Percentiles rank a stretch among this genome's conserved stretches.
Conservation (phyloP, 1,284 basidiomycete genomes). For the Mycena citricolor region DNA sequence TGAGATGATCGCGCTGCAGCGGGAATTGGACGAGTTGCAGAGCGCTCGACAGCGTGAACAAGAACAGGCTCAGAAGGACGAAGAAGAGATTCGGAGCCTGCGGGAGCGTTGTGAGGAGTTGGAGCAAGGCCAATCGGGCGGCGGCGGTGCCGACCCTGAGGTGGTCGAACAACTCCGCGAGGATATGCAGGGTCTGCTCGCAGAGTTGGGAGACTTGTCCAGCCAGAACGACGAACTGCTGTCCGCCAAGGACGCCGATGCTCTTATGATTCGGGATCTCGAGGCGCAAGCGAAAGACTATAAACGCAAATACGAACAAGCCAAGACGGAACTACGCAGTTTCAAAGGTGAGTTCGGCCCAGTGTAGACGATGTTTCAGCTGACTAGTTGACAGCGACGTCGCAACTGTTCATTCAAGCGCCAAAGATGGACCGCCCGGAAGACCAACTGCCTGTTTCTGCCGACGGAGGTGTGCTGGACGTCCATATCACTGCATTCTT, state of each 20-base stretch:
- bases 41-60: slow-evolving; percentile 56
- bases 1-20: slow-evolving; percentile 64
- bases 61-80: slow-evolving; percentile 62
- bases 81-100: slow-evolving; percentile 72
- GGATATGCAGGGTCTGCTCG: slow-evolving; percentile 85
- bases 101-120: slow-evolving; percentile 73
- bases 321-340: slow-evolving; percentile 91
- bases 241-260: slow-evolving; percentile 81
- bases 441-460: slow-evolving; percentile 84
- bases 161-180: slow-evolving; percentile 77
- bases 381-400: slow-evolving; percentile 52
- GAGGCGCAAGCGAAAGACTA: slow-evolving; percentile 86
- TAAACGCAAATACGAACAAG: slow-evolving; percentile 91
- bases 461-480: slow-evolving; percentile 90
- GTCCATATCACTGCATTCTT: slow-evolving; percentile 92
- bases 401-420: slow-evolving; percentile 67
- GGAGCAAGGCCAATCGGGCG: slow-evolving; percentile 61
- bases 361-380: slow-evolving; percentile 5
- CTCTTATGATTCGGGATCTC: slow-evolving; percentile 75
- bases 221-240: slow-evolving; percentile 89
- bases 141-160: slow-evolving; percentile 52
- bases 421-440: slow-evolving; percentile 64
- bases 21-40: slow-evolving; percentile 68
- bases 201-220: slow-evolving; percentile 81
- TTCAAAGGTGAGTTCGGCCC: slow-evolving; percentile 73